Evolutionary conservation across 108 stramenopile species (phyloP), one percentile per base, ranked within the genome.

Genomic region (Cyclotella baltica): DNA sequence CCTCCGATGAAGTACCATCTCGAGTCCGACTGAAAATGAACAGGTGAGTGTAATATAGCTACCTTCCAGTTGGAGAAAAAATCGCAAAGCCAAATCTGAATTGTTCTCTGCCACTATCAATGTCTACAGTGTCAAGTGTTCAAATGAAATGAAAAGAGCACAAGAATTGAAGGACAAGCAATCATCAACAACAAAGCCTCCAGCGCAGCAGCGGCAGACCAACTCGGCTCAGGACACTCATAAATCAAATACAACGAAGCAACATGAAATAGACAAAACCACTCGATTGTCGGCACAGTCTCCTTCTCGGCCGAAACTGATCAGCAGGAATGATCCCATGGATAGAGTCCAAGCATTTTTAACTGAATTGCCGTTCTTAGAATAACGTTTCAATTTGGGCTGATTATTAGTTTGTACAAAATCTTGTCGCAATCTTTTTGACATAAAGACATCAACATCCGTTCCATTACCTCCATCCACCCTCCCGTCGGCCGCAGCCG

Each of bases 271-370:
- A 18, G 53, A 19, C 36, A 66, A 50, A 46, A 31, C 43, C 25
- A 28, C 22, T 52, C 29, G 37, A 38, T 25, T 69, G 36, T 61
- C 67, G 70, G 55, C 73, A 36, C 62, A 78, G 62, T 28, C 67
- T 62, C 57, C 34, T 28, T 66, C 63, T 70, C 59, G 40, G 52
- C 19, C 51, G 63, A 43, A 68, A 66, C 34, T 51, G 8, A 59
- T 56, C 46, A 16, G 29, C 64, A 59, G 67, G 52, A 55, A 75
- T 28, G 78, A 84, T 33, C 78, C 78, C 25, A 76, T 71, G 57
- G 79, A 79, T 40, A 68, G 75, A 71, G 75, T 71, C 20, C 73
- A 80, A 37, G 78, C 71, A 48, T 84, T 84, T 43, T 62, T 84
- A 66, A 84, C 83, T 36, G 83, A 84, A 37, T 50, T 71, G 40